Base-by-base conservation (phyloP, 2,329 filamentous ascomycete genomes). In the Stagonosporopsis vannaccii region DNA sequence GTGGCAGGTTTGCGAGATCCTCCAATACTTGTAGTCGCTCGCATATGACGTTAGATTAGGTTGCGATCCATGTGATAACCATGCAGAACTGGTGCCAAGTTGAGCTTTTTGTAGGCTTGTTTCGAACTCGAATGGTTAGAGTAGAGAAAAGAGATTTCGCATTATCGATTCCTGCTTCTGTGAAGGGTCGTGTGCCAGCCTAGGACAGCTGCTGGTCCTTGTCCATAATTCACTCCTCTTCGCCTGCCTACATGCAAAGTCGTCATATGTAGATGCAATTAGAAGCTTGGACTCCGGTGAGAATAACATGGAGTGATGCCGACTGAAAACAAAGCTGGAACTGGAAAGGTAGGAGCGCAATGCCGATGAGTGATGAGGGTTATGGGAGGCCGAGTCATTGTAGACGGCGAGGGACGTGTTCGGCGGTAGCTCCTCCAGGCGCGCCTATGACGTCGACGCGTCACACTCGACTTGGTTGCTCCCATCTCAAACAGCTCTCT, bases 401-500 rank as follows among this genome's bases (percentile, higher is more conserved):
- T n/a, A 22, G 32, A 36, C 33, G 19, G 25, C 8, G 7, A 12
- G 7, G 6, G 12, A 3, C 12, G 28, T 30, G 28, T 9, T 30
- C 9, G 33, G 25, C 4, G n/a, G n/a, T 40, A 9, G 2, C 20
- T 6, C 13, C 2, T 19, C 17, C n/a, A 30, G 36, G 41, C 30
- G 32, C 17, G 20, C 19, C 35, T 7, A 40, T 45, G 52, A 49
- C 40, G 41, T 46, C n/a, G 35, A 45, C 41, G 51, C 32, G 45
- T 49, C 28, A 42, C 33, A 22, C 41, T n/a, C 30, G 28, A 47
- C 8, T 19, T 25, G 8, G 8, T 36, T 25, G 17, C 12, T 19
- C 12, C 28, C 19, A 30, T 26, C 17, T 32, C 23, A 20, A 41
- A 43, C 42, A 36, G 28, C 7, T 5, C 1, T 36, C 28, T 11